These are phyloP conservation scores for Diaporthe sp. DNA, from an alignment of 2,329 filamentous ascomycete species.

Conservation along the genomic window DNA sequence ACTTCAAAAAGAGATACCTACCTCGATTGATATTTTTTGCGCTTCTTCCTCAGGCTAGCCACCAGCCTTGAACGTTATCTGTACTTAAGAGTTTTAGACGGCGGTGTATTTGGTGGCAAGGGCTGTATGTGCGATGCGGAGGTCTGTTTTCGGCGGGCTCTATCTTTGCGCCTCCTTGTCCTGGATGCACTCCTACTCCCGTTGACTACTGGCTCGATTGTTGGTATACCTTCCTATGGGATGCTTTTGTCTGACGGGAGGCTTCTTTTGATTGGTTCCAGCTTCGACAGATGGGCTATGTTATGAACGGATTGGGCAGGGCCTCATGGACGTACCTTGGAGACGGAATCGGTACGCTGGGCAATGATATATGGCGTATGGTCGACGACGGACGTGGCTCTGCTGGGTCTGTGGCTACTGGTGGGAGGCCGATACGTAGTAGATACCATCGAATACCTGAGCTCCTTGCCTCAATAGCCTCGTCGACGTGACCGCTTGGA, in stretches of 20 bases:
- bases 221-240: slow-evolving; percentile 3
- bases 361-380: slow-evolving; percentile 1
- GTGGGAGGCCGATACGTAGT: not conserved
- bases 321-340: not conserved
- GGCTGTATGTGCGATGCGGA: not conserved
- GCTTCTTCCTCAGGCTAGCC: not conserved
- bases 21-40: slow-evolving; percentile 1
- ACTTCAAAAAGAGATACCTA: slow-evolving; percentile 36
- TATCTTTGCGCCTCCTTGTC: not conserved
- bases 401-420: not conserved
- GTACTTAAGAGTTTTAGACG: slow-evolving; percentile 31
- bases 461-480: not conserved
- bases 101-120: slow-evolving; percentile 9
- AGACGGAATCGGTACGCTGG: not conserved
- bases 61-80: not conserved
- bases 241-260: not conserved
- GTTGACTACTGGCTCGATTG: not conserved
- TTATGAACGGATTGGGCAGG: not conserved
- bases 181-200: not conserved
- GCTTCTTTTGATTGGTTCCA: not conserved
- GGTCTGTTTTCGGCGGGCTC: not conserved
- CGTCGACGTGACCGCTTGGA: not conserved
- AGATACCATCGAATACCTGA: slow-evolving; percentile 19
- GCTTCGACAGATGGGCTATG: slow-evolving; percentile 1
- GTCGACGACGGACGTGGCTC: slow-evolving; percentile 1